Percentiles rank a stretch among this genome's conserved stretches.
Evolutionary conservation across 2,329 filamentous ascomycete species (phyloP).

Genomic region (Aspergillus phoenicis): DNA sequence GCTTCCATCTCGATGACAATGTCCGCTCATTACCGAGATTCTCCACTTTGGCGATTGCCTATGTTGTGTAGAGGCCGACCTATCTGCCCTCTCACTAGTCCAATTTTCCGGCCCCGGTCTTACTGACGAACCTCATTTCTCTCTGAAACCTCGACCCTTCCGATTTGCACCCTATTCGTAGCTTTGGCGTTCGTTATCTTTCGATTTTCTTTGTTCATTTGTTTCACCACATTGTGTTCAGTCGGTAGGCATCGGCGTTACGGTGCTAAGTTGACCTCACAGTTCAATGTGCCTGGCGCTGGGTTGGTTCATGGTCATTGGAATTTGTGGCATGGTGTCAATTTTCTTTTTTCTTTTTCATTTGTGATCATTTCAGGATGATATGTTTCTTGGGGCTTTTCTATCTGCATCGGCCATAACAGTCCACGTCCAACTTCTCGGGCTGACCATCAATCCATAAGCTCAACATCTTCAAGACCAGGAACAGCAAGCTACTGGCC

Average conservation of each 20-base stretch:
- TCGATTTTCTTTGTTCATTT: conserved; percentile 18
- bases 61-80: neutral
- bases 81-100: neutral
- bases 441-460: conserved; percentile 17
- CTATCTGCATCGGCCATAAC: conserved; percentile 20
- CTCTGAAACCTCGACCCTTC: neutral
- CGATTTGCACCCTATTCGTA: conserved; percentile 7
- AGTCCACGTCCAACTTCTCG: conserved; percentile 9
- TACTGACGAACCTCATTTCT: neutral
- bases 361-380: conserved; percentile 13
- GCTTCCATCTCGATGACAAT: neutral
- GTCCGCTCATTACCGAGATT: neutral
- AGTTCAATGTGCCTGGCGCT: conserved; percentile 25
- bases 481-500: conserved; percentile 26
- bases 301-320: conserved; percentile 23
- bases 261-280: conserved; percentile 20
- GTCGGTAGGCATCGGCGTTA: conserved; percentile 27
- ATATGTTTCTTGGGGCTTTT: conserved; percentile 16
- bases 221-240: conserved; percentile 18
- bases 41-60: neutral
- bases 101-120: conserved; percentile 1
- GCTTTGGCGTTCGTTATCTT: conserved; percentile 22
- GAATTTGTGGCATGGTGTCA: conserved; percentile 25
- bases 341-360: conserved; percentile 9
- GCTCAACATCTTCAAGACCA: conserved; percentile 18